phyloP scores from a whole-genome alignment of 345 rosid genomes.

The Syzygium grande region DNA sequence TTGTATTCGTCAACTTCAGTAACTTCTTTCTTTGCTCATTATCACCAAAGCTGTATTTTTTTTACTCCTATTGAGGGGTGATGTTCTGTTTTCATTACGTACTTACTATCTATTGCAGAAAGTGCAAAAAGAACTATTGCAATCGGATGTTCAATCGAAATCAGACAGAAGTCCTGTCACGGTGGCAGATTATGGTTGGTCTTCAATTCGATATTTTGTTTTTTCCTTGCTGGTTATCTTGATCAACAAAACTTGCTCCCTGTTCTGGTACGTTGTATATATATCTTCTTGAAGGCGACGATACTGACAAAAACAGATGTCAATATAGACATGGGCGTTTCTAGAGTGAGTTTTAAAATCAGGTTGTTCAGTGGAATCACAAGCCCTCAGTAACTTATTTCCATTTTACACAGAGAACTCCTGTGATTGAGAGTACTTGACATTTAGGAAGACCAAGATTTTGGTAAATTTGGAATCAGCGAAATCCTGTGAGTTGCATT shows the following conservation, averaged over 20 bases:
- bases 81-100: not conserved
- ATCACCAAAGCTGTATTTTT: not conserved
- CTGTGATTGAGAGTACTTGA: not conserved
- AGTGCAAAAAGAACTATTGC: slow-evolving; percentile 72
- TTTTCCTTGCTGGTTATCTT: not conserved
- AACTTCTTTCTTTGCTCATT: not conserved
- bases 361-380: not conserved
- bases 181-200: slow-evolving; percentile 92
- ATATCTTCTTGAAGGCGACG: not conserved
- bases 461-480: not conserved
- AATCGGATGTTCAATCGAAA: slow-evolving; percentile 87
- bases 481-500: not conserved
- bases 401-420: not conserved
- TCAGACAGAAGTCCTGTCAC: slow-evolving; percentile 90
- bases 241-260: not conserved
- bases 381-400: not conserved
- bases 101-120: slow-evolving; percentile 36
- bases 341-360: not conserved
- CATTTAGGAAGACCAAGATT: not conserved
- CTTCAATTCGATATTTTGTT: not conserved
- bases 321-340: not conserved
- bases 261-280: not conserved
- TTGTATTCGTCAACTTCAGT: not conserved
- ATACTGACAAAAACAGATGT: not conserved
- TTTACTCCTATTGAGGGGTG: not conserved